These are phyloP conservation scores for Thraustochytrium sp. DNA, from an alignment of 352 stramenopile species.

Conservation along the genomic window DNA sequence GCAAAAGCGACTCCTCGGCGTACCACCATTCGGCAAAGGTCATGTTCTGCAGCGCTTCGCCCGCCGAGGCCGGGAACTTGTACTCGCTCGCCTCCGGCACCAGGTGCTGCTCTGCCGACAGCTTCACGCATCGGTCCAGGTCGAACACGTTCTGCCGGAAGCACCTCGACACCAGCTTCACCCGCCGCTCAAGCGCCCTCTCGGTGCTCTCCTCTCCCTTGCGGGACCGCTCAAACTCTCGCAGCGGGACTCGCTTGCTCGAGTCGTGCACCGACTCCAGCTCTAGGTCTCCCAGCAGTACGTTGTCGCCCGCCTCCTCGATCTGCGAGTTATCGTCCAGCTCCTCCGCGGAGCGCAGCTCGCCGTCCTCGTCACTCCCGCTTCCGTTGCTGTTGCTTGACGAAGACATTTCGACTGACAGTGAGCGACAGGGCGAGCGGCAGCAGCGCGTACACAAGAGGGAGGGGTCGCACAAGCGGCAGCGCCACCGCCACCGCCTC, in stretches of 20 bases:
- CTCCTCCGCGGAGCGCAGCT: too few species aligned
- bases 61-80: not conserved
- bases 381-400: too few species aligned
- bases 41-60: not conserved
- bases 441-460: too few species aligned
- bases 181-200: not conserved
- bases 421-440: too few species aligned
- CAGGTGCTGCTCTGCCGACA: not conserved
- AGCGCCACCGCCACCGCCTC: too few species aligned
- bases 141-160: not conserved
- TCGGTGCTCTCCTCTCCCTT: not conserved
- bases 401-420: too few species aligned
- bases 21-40: not conserved
- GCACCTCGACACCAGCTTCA: not conserved
- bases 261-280: not conserved
- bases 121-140: not conserved
- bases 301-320: too few species aligned
- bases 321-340: too few species aligned
- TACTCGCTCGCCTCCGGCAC: not conserved
- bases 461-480: too few species aligned
- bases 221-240: not conserved
- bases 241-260: not conserved
- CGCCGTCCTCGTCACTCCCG: too few species aligned
- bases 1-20: not conserved
- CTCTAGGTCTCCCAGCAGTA: not conserved